Base-by-base conservation (phyloP, 176 grass and related monocot species). In the Avena atlantica region DNA sequence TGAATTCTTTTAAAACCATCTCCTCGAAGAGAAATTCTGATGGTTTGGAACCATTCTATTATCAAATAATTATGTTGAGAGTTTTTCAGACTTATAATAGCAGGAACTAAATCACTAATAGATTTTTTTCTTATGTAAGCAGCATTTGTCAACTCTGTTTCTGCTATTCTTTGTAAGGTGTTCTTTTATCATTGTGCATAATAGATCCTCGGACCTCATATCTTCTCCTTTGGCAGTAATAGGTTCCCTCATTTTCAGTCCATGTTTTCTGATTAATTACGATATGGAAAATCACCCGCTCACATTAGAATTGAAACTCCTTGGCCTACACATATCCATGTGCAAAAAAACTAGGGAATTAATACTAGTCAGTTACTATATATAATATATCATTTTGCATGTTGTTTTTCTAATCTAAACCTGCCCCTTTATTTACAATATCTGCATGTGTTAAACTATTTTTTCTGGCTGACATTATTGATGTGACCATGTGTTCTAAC, bases 121-220 rank as follows among this genome's bases (percentile, higher is more conserved):
- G 6, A 37, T 73, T 29, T 60, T 70, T 70, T 79, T 45, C 24
- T 52, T 82, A 62, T n/a, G 31, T 24, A 12, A 45, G 27, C 45
- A 52, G 71, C n/a, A 71, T 78, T 71, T 83, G 55, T 65, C 53
- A 83, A 78, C 71, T 83, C 53, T 25, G 3, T 56, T 82, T 51
- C 10, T 87, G 10, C 15, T 57, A 49, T 29, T 20, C 24, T 87
- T 53, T 83, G 21, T 2, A 37, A 37, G 36, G 42, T 78, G 73
- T 23, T 64, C 15, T 86, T 20, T 63, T 36, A 17, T 83, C 29
- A 70, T 48, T 87, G 53, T 78, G 40, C 71, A 78, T 90, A 6
- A 71, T 59, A 24, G 9, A 16, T 34, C n/a, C 4, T 86, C n/a
- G 6, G 37, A 40, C 37, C 37, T 40, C 37, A 17, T 53, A 71